These are phyloP conservation scores for Boletus patriciae DNA, from an alignment of 768 basidiomycete genomes.

Conservation along the genomic window DNA sequence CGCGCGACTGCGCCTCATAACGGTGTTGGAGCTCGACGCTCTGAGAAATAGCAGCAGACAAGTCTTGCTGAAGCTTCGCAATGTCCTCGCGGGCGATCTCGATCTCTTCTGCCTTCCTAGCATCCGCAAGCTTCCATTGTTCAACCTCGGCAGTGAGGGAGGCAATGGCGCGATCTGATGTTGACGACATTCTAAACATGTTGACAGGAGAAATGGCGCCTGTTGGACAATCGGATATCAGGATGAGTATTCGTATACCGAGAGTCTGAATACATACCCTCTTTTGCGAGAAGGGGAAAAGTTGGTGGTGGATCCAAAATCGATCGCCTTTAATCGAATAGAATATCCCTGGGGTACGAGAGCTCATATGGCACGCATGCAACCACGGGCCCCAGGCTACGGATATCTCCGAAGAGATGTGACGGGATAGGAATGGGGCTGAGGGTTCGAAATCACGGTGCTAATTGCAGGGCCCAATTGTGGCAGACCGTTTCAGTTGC, in stretches of 20 bases:
- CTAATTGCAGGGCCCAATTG: neutral
- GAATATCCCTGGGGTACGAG: neutral
- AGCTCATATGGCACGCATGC: neutral
- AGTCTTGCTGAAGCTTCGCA: neutral
- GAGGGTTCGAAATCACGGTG: neutral
- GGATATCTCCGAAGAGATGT: neutral
- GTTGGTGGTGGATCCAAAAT: neutral
- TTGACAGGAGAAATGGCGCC: neutral
- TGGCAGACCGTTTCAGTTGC: neutral
- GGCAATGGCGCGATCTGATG: neutral
- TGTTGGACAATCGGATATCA: neutral
- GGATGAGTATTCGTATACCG: neutral
- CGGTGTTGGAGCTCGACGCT: neutral
- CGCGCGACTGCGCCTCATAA: conserved; percentile 2
- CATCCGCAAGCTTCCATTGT: no score
- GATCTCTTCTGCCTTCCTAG: neutral
- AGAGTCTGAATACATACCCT: neutral
- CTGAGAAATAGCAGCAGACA: neutral
- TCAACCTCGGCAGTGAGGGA: neutral
- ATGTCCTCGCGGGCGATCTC: neutral
- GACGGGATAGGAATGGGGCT: neutral
- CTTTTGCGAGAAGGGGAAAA: neutral
- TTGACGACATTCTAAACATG: neutral
- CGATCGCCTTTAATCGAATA: neutral
- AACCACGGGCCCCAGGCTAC: no score